Evolutionary conservation across 2,329 filamentous ascomycete genomes (phyloP).

Genomic region (Hymenoscyphus infarciens): DNA sequence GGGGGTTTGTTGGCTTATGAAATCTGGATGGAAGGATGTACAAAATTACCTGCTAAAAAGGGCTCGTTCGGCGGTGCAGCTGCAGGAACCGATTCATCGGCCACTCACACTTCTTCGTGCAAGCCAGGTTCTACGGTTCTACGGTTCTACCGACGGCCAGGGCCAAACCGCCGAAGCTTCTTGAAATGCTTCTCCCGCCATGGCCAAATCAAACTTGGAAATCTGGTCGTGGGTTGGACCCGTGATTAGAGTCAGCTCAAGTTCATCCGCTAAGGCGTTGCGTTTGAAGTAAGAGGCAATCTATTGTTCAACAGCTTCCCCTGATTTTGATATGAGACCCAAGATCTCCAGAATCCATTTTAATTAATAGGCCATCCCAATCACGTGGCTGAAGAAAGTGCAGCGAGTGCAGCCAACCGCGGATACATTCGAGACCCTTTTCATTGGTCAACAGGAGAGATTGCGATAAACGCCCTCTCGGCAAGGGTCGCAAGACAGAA

Average conservation of each 20-base stretch:
- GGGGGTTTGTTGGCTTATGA: neutral
- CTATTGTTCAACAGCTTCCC: too few species aligned
- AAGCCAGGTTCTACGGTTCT: neutral
- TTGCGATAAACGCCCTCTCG: constrained; percentile 4
- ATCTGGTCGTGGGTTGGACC: too few species aligned
- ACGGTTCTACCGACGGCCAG: too few species aligned
- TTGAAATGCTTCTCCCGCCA: too few species aligned
- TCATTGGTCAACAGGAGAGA: neutral
- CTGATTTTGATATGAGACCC: too few species aligned
- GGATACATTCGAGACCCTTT: neutral
- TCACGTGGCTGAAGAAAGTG: neutral
- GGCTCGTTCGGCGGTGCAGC: neutral
- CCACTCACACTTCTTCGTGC: neutral
- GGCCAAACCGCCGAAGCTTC: constrained; percentile 1
- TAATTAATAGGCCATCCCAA: neutral
- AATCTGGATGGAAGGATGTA: neutral
- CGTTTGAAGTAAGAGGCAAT: too few species aligned
- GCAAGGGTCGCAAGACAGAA: neutral
- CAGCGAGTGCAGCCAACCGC: constrained; percentile 2
- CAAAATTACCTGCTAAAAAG: neutral
- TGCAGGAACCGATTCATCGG: neutral
- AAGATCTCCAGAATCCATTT: neutral
- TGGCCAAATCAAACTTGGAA: too few species aligned
- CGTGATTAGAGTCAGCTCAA: too few species aligned
- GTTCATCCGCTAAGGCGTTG: too few species aligned